Base-by-base conservation (phyloP, 805 yeast species). In the Vanderwaltozyma verrucispora region DNA sequence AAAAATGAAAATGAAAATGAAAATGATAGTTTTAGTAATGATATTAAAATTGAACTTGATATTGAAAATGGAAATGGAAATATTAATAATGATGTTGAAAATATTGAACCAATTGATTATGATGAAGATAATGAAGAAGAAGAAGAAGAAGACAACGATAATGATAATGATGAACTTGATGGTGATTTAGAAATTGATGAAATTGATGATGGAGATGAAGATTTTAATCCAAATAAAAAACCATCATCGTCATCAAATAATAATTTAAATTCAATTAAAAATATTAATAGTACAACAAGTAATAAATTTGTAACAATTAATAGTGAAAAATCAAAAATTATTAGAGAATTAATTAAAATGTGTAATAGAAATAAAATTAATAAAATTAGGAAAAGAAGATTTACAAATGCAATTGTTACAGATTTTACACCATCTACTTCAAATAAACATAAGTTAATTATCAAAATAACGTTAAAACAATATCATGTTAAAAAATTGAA, bases 391-490 rank as follows among this genome's bases (percentile, higher is more conserved):
- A 59, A 59, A 41, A 54, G 63, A 38, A 51, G 54, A 33, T 56
- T 54, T 37, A 55, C 61, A 2, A 58, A 54, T 36, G 48, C 54
- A 20, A 46, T 50, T 11, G 50, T 59, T 14, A 38, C 43, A n/a
- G 57, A 55, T 7, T 51, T 53, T 33, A n/a, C 30, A 14, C 27
- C 36, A 19, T 26, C n/a, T n/a, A 40, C 36, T 29, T 50, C 49
- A 12, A 20, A 27, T 15, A 50, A 45, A 25, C 43, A 24, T 38
- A 11, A 47, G 29, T 38, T 48, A 19, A 44, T 43, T 30, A 39
- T 55, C n/a, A 56, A 51, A 38, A 41, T 59, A 19, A 57, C 62
- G 9, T 43, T 59, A 36, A 59, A 59, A 42, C 63, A 59, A 38
- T 52, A 47, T 30, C 63, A 59, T 45, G 52, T 50, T 10, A 54